Conservation (phyloP, 208 protist genomes). For the Crithidia expoeki region DNA sequence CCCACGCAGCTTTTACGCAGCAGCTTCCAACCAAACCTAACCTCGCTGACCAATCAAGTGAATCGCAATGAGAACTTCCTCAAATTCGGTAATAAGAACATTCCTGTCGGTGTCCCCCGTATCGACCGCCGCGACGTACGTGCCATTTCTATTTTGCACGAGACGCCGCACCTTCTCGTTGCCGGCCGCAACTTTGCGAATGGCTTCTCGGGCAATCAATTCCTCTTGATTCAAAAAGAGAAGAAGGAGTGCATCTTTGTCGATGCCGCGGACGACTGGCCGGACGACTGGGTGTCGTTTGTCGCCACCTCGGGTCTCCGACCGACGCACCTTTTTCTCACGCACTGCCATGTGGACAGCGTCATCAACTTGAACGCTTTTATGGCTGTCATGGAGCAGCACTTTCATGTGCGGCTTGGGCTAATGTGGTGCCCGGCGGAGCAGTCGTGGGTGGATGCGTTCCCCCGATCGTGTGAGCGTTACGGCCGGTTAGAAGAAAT, state of each 20-base stretch:
- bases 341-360: slow-evolving; percentile 91
- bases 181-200: slow-evolving; percentile 82
- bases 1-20: slow-evolving; percentile 26
- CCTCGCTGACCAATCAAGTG: slow-evolving; percentile 80
- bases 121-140: slow-evolving; percentile 65
- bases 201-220: slow-evolving; percentile 88
- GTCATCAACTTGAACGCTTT: slow-evolving; percentile 85
- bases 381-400: slow-evolving; percentile 60
- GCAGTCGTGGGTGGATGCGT: slow-evolving; percentile 80
- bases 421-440: slow-evolving; percentile 84
- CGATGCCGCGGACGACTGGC: slow-evolving; percentile 90
- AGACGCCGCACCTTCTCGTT: slow-evolving; percentile 79
- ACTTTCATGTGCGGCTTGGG: slow-evolving; percentile 48
- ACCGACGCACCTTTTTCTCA: slow-evolving; percentile 84
- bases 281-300: slow-evolving; percentile 89
- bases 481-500: slow-evolving; percentile 77
- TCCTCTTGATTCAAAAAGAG: slow-evolving; percentile 73
- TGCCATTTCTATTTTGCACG: slow-evolving; percentile 81
- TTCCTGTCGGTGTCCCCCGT: slow-evolving; percentile 64
- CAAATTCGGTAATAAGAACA: slow-evolving; percentile 67
- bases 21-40: slow-evolving; percentile 77
- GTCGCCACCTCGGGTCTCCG: slow-evolving; percentile 61
- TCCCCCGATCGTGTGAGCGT: slow-evolving; percentile 76
- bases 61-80: slow-evolving; percentile 75
- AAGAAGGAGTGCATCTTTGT: slow-evolving; percentile 81